Evolutionary conservation across 177 flowering plant genomes (phyloP).

Genomic region (Vitis hybrid): DNA sequence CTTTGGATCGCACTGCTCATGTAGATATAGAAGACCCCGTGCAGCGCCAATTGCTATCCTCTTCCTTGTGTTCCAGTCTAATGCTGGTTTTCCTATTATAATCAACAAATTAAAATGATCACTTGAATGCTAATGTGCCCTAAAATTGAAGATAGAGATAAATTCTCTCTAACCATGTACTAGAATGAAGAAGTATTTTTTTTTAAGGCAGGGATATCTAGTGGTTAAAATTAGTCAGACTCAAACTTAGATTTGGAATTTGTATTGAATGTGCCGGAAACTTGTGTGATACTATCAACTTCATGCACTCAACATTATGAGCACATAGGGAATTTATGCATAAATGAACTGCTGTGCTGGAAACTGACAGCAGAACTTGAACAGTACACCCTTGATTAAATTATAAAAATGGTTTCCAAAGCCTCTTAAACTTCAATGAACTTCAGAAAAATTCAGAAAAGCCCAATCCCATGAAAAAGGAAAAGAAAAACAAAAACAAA

Average conservation of each 20-base stretch:
- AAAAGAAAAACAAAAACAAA: neutral
- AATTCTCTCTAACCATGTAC: too few species aligned
- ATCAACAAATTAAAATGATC: neutral
- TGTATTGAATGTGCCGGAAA: neutral
- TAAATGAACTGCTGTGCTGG: too few species aligned
- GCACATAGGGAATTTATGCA: too few species aligned
- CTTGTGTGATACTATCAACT: too few species aligned
- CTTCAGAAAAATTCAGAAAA: neutral
- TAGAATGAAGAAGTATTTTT: too few species aligned
- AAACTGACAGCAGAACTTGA: too few species aligned
- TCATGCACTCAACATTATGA: too few species aligned
- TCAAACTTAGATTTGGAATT: neutral
- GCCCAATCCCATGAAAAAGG: neutral
- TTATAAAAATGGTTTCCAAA: too few species aligned
- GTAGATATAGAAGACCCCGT: conserved; percentile 82
- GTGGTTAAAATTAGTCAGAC: too few species aligned
- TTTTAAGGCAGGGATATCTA: too few species aligned
- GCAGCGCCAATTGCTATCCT: conserved; percentile 91
- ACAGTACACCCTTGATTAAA: too few species aligned
- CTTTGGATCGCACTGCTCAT: conserved; percentile 97
- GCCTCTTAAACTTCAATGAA: too few species aligned
- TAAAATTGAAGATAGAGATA: neutral
- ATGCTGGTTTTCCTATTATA: conserved; percentile 63
- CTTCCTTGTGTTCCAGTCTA: conserved; percentile 91
- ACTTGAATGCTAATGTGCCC: neutral